Conservation (phyloP, 495 filamentous ascomycete species). For the Geoglossum glabrum region DNA sequence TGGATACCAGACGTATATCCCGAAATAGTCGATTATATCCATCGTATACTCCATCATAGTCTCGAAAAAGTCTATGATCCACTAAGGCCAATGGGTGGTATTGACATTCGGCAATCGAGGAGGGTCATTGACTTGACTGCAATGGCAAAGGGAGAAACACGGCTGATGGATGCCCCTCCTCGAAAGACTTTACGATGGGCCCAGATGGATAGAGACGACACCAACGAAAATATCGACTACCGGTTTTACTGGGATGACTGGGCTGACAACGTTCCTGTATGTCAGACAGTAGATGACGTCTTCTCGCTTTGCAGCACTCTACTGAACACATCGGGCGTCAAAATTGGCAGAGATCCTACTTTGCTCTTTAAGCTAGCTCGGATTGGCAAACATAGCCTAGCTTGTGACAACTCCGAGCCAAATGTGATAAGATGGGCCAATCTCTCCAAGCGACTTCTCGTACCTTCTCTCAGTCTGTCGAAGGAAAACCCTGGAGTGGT, state of each 20-base stretch:
- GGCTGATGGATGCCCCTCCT: conserved; percentile 29
- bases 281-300: conserved; percentile 75
- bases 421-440: conserved; percentile 60
- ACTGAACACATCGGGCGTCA: conserved; percentile 64
- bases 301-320: conserved; percentile 74
- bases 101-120: conserved; percentile 26
- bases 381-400: conserved; percentile 60
- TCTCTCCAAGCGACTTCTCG: conserved; percentile 58
- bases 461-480: conserved; percentile 67
- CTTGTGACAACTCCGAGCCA: conserved; percentile 41
- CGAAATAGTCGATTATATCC: conserved; percentile 55
- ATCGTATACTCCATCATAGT: conserved; percentile 65
- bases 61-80: conserved; percentile 46
- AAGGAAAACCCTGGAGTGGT: conserved; percentile 65
- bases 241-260: conserved; percentile 96
- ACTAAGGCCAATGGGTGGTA: conserved; percentile 25
- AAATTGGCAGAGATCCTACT: conserved; percentile 62
- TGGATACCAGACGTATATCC: conserved; percentile 74
- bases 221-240: conserved; percentile 51
- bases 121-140: conserved; percentile 38
- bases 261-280: conserved; percentile 79
- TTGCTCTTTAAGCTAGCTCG: conserved; percentile 61
- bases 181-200: conserved; percentile 58
- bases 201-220: conserved; percentile 52
- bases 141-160: conserved; percentile 43